phyloP scores from a whole-genome alignment of 768 basidiomycete species.

The Mycena polygramma region DNA sequence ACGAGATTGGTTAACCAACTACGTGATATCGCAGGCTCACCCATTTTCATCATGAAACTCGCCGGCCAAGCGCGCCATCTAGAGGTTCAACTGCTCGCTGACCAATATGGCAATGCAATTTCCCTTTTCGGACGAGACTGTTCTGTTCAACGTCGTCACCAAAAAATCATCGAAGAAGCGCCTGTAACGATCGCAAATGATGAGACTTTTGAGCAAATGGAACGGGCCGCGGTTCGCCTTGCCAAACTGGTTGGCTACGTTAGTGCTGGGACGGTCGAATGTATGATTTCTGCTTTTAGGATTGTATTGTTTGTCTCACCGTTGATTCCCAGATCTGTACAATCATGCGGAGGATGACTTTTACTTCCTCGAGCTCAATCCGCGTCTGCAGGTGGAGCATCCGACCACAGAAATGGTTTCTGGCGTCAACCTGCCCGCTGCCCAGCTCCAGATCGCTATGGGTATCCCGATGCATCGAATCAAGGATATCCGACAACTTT shows the following conservation, averaged over 20 bases:
- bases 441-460: slow-evolving; percentile 98
- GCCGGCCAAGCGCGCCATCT: slow-evolving; percentile 97
- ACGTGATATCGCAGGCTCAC: slow-evolving; percentile 73
- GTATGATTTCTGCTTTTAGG: slow-evolving; percentile 57
- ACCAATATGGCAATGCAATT: slow-evolving; percentile 99
- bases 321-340: slow-evolving; percentile 80
- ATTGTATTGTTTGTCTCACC: slow-evolving; percentile 24
- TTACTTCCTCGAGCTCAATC: slow-evolving; percentile 98
- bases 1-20: slow-evolving; percentile 24
- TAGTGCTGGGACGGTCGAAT: slow-evolving; percentile 98
- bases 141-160: slow-evolving; percentile 98
- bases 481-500: slow-evolving; percentile 94
- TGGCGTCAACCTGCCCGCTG: slow-evolving; percentile 97
- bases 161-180: slow-evolving; percentile 99
- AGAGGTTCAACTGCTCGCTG: slow-evolving; percentile 97
- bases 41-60: slow-evolving; percentile 99
- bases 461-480: slow-evolving; percentile 97
- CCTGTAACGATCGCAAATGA: slow-evolving; percentile 97
- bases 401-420: slow-evolving; percentile 99
- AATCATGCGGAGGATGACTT: slow-evolving; percentile 94
- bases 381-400: slow-evolving; percentile 99
- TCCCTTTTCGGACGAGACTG: slow-evolving; percentile 99
- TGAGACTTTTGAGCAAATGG: slow-evolving; percentile 96
- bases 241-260: slow-evolving; percentile 99
- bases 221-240: slow-evolving; percentile 98